These are phyloP conservation scores for Talaromyces sp. DNA, from an alignment of 2,329 filamentous ascomycete genomes.

Conservation along the genomic window DNA sequence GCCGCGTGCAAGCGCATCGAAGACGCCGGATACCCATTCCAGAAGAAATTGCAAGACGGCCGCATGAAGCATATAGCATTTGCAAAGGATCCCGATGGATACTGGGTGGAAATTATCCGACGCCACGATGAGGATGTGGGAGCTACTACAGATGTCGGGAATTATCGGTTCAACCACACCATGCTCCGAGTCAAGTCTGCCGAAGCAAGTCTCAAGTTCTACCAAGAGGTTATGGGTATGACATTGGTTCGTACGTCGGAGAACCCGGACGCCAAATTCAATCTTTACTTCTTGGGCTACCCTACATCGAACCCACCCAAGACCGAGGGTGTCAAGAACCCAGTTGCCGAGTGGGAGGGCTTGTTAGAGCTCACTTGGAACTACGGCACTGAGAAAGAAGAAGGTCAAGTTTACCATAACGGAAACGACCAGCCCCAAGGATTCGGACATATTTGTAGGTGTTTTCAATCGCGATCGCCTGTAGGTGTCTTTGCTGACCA, in stretches of 20 bases:
- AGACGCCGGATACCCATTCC: constrained; percentile 85
- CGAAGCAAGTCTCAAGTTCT: constrained; percentile 71
- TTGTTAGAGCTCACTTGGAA: constrained; percentile 88
- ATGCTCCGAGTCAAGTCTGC: constrained; percentile 92
- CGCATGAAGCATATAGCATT: constrained; percentile 87
- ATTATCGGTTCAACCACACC: constrained; percentile 64
- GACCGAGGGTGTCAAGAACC: constrained; percentile 50
- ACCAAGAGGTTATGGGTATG: constrained; percentile 88
- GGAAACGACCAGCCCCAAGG: constrained; percentile 90
- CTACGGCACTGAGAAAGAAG: constrained; percentile 68
- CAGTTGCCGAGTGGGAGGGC: constrained; percentile 69
- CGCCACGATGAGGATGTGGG: constrained; percentile 70
- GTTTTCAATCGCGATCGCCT: background rate
- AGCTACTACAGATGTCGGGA: constrained; percentile 66
- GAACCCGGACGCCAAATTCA: constrained; percentile 69
- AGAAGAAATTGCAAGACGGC: constrained; percentile 90
- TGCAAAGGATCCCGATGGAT: constrained; percentile 79
- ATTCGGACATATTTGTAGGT: constrained; percentile 85
- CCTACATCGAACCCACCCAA: constrained; percentile 54
- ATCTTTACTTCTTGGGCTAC: constrained; percentile 90
- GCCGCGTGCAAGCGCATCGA: constrained; percentile 85
- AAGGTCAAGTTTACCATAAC: constrained; percentile 84
- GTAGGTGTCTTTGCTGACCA: constrained; percentile 9
- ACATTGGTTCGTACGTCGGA: constrained; percentile 69
- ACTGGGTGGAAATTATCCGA: constrained; percentile 61